Percentiles rank a stretch among this genome's conserved stretches.
Evolutionary conservation across 768 basidiomycete genomes (phyloP).

Genomic region (Lactarius pseudohatsudake): DNA sequence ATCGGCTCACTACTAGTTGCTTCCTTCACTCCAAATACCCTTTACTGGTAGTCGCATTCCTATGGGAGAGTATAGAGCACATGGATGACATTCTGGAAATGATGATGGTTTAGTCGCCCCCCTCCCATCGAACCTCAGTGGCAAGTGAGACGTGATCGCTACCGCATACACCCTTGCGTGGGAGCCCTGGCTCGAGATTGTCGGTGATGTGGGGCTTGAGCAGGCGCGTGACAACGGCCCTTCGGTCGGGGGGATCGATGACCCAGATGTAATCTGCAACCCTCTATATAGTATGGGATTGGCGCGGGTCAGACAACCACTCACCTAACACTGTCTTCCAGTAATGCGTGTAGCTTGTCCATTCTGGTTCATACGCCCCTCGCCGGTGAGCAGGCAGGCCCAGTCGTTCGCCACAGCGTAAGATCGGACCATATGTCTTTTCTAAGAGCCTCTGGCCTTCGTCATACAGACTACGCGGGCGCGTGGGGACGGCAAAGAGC

Average conservation of each 20-base stretch:
- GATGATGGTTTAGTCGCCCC: slow-evolving; percentile 4
- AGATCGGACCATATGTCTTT: neutral
- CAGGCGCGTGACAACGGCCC: slow-evolving; percentile 48
- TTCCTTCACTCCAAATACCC: slow-evolving; percentile 20
- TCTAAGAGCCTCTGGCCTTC: slow-evolving; percentile 40
- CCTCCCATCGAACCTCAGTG: slow-evolving; percentile 50
- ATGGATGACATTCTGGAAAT: neutral
- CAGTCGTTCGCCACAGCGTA: slow-evolving; percentile 50
- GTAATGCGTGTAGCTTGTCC: slow-evolving; percentile 86
- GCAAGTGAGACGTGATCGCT: slow-evolving; percentile 86
- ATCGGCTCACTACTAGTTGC: slow-evolving; percentile 14
- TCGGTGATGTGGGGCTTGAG: slow-evolving; percentile 59
- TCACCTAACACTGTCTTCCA: slow-evolving; percentile 82
- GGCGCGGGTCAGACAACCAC: slow-evolving; percentile 22
- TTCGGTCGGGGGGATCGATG: slow-evolving; percentile 43
- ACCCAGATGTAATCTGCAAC: slow-evolving; percentile 87
- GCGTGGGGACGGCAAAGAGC: slow-evolving; percentile 43
- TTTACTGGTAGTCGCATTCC: slow-evolving; percentile 21
- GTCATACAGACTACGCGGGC: slow-evolving; percentile 69
- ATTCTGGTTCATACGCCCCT: slow-evolving; percentile 75
- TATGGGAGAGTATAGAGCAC: slow-evolving; percentile 9
- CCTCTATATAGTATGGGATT: slow-evolving; percentile 4
- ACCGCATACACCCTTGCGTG: slow-evolving; percentile 74
- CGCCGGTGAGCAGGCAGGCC: slow-evolving; percentile 40
- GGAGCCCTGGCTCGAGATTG: slow-evolving; percentile 70